Evolutionary conservation across 495 filamentous ascomycete genomes (phyloP), one percentile per base, ranked within the genome.

Genomic region (Annulohypoxylon bovei): DNA sequence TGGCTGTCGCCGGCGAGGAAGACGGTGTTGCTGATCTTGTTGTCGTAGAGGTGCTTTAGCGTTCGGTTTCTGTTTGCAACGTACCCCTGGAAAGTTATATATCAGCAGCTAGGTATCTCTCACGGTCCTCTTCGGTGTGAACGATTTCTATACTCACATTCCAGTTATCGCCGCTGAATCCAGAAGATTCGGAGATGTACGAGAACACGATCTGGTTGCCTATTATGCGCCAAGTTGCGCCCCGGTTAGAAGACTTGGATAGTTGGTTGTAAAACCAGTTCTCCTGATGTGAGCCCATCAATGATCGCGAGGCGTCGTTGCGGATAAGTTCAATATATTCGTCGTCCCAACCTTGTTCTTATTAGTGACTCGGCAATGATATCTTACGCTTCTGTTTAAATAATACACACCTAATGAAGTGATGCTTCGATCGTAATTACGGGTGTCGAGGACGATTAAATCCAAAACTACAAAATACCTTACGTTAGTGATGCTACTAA

Each of bases 361-460:
- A 7, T 46, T 35, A 50, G 47, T 50, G 25, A 56, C n/a, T 2
- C 3, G 11, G 1, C 23, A 11, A 14, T 4, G 4, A 14, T 1
- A 39, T 14, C 37, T 23, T 44, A 11, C 23, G 4, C 3, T 16
- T 20, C 0, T 9, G 0, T 11, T 12, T n/a, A 22, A 6, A n/a
- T n/a, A 9, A 9, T 35, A 52, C 74, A 46, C 50, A 76, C 70
- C 63, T 65, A 81, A 44, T 80, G 65, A 72, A 2, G 84, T 85
- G 67, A 84, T 81, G 50, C 84, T 82, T 62, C 89, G 87, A 71
- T 90, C 88, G 62, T 91, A 91, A 44, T 90, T 80, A 6, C 89
- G 82, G 2, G 90, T 92, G 64, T 91, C 90, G 42, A 91, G 82
- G 82, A 92, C 89, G 64, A 91, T 85, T 4, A 92, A 80, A 73